phyloP scores from a whole-genome alignment of 2,329 filamentous ascomycete species.

The Daldinia sp. region DNA sequence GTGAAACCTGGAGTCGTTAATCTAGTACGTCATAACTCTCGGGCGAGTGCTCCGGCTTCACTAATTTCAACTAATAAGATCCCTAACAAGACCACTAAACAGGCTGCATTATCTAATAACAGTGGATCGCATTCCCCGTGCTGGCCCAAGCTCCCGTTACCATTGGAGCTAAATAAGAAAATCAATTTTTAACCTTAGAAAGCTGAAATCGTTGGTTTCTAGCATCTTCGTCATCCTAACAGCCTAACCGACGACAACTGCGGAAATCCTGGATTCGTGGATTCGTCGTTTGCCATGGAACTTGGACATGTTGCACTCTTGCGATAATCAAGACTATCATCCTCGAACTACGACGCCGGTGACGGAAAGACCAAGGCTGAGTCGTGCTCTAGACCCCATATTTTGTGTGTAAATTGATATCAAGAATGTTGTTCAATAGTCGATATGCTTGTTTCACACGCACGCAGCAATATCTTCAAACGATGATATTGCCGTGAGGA shows the following conservation, averaged over 20 bases:
- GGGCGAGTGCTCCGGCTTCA: not conserved
- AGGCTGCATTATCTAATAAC: slow-evolving; percentile 19
- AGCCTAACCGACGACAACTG: slow-evolving; percentile 4
- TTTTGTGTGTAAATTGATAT: not conserved
- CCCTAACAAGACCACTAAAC: not conserved
- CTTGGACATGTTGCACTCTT: not conserved
- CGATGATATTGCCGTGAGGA: not conserved
- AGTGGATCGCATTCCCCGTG: slow-evolving; percentile 14
- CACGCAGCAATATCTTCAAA: not conserved
- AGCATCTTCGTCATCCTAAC: slow-evolving; percentile 17
- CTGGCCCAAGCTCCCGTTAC: slow-evolving; percentile 5
- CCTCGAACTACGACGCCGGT: not conserved
- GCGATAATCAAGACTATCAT: slow-evolving; percentile 16
- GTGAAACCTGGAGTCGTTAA: slow-evolving; percentile 20
- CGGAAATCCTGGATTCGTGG: slow-evolving; percentile 15
- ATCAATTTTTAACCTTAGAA: slow-evolving; percentile 8
- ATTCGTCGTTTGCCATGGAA: slow-evolving; percentile 7
- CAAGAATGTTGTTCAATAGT: not conserved
- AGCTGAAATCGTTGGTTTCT: slow-evolving; percentile 8
- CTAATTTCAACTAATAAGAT: not conserved
- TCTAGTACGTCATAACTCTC: slow-evolving; percentile 34
- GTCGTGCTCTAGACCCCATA: not conserved
- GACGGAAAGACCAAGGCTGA: slow-evolving; percentile 10
- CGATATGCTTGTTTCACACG: slow-evolving; percentile 6
- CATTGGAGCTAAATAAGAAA: slow-evolving; percentile 3